These are phyloP conservation scores for Centaurea solstitialis DNA, from an alignment of 129 eudicot genomes.

Conservation along the genomic window DNA sequence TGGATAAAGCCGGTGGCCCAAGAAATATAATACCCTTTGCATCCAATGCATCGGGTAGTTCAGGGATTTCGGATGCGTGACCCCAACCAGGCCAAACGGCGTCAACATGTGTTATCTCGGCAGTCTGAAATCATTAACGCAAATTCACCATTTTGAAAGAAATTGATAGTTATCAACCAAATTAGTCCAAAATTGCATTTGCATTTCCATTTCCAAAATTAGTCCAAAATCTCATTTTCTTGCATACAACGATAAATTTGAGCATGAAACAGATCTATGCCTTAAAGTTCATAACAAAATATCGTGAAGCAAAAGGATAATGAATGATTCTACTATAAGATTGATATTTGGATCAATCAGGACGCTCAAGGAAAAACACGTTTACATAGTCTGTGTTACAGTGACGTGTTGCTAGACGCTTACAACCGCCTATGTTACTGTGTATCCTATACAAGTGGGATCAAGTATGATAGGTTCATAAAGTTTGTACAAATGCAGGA, in stretches of 20 bases:
- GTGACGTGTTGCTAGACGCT: no score
- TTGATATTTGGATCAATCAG: no score
- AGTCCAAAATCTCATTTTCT: neutral
- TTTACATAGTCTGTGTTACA: no score
- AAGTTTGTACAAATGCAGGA: neutral
- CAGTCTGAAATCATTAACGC: slow-evolving; percentile 49
- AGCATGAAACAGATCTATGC: no score
- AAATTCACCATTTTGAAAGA: neutral
- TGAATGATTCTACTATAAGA: no score
- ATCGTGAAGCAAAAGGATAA: no score
- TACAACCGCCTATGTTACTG: no score
- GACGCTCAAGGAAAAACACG: no score
- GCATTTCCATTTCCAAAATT: neutral
- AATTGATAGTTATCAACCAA: neutral
- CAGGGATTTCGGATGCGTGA: slow-evolving; percentile 99
- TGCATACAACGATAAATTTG: neutral
- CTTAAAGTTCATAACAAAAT: no score
- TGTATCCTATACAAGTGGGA: no score
- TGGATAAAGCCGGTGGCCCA: slow-evolving; percentile 91
- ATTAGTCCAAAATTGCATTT: neutral
- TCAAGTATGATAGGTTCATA: neutral
- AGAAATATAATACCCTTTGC: slow-evolving; percentile 93
- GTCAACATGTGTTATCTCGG: slow-evolving; percentile 92
- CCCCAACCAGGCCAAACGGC: slow-evolving; percentile 99
- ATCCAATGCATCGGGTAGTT: slow-evolving; percentile 82